phyloP scores from a whole-genome alignment of 2,329 filamentous ascomycete species.

The Fusarium verticillioides region DNA sequence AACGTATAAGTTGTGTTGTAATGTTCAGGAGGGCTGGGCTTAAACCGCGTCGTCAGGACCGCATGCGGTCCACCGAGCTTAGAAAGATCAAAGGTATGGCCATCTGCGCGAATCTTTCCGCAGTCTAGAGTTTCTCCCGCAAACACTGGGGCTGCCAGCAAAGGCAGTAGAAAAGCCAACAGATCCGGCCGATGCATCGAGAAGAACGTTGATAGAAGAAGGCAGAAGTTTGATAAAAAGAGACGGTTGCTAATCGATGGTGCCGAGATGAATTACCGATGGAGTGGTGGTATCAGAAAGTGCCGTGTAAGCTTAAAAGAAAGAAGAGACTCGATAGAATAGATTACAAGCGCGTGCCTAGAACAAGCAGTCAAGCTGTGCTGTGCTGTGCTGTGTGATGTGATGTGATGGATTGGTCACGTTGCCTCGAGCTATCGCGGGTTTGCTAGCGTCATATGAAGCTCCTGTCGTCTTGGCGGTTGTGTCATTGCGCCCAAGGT shows the following conservation, averaged over 20 bases:
- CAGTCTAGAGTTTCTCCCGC: conserved; percentile 68
- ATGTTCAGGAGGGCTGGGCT: conserved; percentile 61
- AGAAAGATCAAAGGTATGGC: conserved; percentile 71
- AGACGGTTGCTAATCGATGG: conserved; percentile 1
- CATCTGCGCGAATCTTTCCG: conserved; percentile 68
- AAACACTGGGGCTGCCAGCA: conserved; percentile 52
- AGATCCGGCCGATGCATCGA: conserved; percentile 55
- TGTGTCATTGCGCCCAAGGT: conserved; percentile 47
- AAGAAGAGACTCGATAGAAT: not conserved
- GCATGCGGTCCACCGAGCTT: conserved; percentile 74
- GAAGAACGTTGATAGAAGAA: conserved; percentile 21
- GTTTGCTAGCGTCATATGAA: conserved; percentile 39
- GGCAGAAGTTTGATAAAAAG: conserved; percentile 4
- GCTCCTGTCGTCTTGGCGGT: conserved; percentile 41
- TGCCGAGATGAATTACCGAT: conserved; percentile 13
- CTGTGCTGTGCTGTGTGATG: not conserved
- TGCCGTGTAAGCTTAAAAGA: not conserved
- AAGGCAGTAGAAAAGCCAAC: conserved; percentile 51
- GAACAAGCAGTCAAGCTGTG: conserved; percentile 2
- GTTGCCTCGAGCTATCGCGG: conserved; percentile 45
- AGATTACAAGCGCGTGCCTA: conserved; percentile 18
- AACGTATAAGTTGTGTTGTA: conserved; percentile 83
- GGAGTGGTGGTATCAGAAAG: conserved; percentile 3
- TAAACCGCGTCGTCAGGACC: conserved; percentile 68
- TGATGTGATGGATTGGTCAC: conserved; percentile 44